phyloP scores from a whole-genome alignment of 306 rosid genomes.

The Mimosa pudica region DNA sequence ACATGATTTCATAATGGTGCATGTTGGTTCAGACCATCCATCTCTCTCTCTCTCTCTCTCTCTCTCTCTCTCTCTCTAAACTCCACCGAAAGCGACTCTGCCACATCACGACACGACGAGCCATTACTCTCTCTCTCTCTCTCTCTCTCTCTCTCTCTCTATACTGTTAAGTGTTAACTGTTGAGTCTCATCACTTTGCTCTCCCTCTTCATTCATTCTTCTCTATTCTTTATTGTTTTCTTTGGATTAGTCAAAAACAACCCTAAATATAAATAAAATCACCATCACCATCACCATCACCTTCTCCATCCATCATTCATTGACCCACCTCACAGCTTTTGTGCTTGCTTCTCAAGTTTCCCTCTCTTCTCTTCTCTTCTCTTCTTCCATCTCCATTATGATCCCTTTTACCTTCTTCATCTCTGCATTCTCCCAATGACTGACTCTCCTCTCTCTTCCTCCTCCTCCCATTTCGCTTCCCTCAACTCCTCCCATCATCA shows the following conservation, averaged over 20 bases:
- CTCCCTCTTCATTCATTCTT: not conserved
- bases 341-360: slow-evolving; percentile 26
- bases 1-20: slow-evolving; percentile 31
- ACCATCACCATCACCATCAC: not conserved
- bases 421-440: slow-evolving; percentile 49
- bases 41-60: not conserved
- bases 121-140: not conserved
- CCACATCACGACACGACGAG: slow-evolving; percentile 9
- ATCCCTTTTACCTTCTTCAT: slow-evolving; percentile 13
- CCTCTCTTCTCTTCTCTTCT: not conserved
- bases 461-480: slow-evolving; percentile 51
- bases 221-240: not conserved
- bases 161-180: slow-evolving; percentile 25
- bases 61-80: not conserved
- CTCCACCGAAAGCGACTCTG: slow-evolving; percentile 18
- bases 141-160: not conserved
- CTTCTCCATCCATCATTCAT: slow-evolving; percentile 1
- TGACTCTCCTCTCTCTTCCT: slow-evolving; percentile 47
- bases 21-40: slow-evolving; percentile 3
- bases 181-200: slow-evolving; percentile 26
- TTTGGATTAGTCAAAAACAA: not conserved
- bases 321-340: slow-evolving; percentile 34
- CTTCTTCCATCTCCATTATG: not conserved
- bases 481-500: slow-evolving; percentile 55
- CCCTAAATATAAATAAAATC: not conserved